Conservation (phyloP, 2,329 filamentous ascomycete species). For the Pyricularia pennisetigena region DNA sequence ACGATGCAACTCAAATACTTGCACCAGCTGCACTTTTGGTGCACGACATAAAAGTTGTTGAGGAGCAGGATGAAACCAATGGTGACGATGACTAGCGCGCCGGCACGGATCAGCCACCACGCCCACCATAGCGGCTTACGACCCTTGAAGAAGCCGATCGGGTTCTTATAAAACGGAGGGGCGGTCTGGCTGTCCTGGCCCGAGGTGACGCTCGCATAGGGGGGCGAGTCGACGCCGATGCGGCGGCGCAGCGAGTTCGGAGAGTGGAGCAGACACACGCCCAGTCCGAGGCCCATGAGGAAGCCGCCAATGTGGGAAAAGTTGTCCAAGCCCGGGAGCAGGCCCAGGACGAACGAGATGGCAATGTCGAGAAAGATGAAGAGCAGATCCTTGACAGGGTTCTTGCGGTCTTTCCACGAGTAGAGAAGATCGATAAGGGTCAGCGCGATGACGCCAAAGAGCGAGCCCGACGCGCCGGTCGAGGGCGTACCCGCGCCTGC, state of each 20-base stretch:
- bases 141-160: slow-evolving; percentile 78
- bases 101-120: slow-evolving; percentile 86
- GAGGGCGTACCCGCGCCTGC: slow-evolving; percentile 73
- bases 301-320: slow-evolving; percentile 97
- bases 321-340: slow-evolving; percentile 90
- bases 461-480: slow-evolving; percentile 77
- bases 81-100: slow-evolving; percentile 67
- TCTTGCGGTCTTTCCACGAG: slow-evolving; percentile 72
- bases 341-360: slow-evolving; percentile 84
- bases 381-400: slow-evolving; percentile 72
- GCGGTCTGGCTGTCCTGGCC: slow-evolving; percentile 35
- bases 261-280: slow-evolving; percentile 80
- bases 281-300: slow-evolving; percentile 79
- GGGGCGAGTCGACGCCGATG: slow-evolving; percentile 54
- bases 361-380: slow-evolving; percentile 79
- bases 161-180: slow-evolving; percentile 48
- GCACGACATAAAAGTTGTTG: slow-evolving; percentile 81
- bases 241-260: slow-evolving; percentile 69
- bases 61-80: slow-evolving; percentile 79
- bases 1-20: slow-evolving; percentile 91
- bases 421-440: slow-evolving; percentile 85
- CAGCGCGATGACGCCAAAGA: slow-evolving; percentile 89
- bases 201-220: slow-evolving; percentile 60
- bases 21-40: slow-evolving; percentile 78
- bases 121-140: slow-evolving; percentile 93